Evolutionary conservation across 2,329 filamentous ascomycete species (phyloP), one percentile per base, ranked within the genome.

Genomic region (Phialophora expanda): DNA sequence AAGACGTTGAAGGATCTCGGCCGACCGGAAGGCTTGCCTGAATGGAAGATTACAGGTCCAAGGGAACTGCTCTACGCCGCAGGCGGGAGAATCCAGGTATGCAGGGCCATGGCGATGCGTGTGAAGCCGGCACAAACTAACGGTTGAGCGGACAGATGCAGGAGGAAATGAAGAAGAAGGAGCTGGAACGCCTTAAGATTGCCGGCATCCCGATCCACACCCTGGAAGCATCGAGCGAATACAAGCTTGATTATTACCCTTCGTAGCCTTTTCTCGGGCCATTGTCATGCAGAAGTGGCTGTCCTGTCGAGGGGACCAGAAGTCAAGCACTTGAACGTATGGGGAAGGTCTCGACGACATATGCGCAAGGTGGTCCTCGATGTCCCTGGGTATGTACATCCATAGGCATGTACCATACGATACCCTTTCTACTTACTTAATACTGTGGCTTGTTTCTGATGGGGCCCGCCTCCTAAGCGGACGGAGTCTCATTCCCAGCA

Each of bases 1-100:
- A 85, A 84, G 74, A 86, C 84, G 0, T 72, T 86, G 69, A 75
- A 71, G 44, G 80, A 79, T 22, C 69, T 86, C 17, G 82, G 82
- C 0, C 78, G 77, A 56, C 77, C 81, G 12, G 77, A 82, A 20
- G 78, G 79, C 1, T 67, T 85, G 28, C 67, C 71, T 6, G 81
- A 79, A 3, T 86, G 83, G 83, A 80, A 77, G 71, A 83, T 85
- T 58, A 75, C 74, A 8, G 78, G 75, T 0, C 74, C 77, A 61
- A 79, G 84, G 65, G 78, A 81, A 64, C 69, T 65, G 30, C 75
- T 85, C 64, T 74, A 82, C n/a, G 81, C 82, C 2, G 78, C 58
- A 7, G 58, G 58, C 5, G 48, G 58, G n/a, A 38, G 58, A 22
- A 54, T 61, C 12, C 34, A 61, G 58, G 58, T 61, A 61, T 3